These are phyloP conservation scores for Didymella lethalis DNA, from an alignment of 2,329 filamentous ascomycete genomes.

Conservation along the genomic window DNA sequence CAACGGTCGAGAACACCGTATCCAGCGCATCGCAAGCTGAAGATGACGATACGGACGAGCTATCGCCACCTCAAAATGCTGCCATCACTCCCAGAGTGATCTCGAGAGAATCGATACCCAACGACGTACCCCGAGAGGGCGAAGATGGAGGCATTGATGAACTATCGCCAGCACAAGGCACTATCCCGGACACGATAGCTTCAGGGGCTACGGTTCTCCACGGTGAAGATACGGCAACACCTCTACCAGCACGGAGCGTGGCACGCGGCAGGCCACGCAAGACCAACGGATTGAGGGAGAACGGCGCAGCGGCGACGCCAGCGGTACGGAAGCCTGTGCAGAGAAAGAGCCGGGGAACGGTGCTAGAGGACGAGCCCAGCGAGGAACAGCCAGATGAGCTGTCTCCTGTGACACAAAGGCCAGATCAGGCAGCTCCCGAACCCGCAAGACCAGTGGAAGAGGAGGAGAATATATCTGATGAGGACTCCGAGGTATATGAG, in stretches of 20 bases:
- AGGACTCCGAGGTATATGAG: constrained; percentile 16
- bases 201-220: not conserved
- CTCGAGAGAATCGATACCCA: constrained; percentile 15
- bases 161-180: constrained; percentile 22
- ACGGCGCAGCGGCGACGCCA: constrained; percentile 25
- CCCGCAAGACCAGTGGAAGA: constrained; percentile 2
- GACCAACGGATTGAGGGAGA: constrained; percentile 6
- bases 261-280: constrained; percentile 28
- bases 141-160: constrained; percentile 34
- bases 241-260: not conserved
- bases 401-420: constrained; percentile 29
- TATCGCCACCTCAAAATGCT: constrained; percentile 32
- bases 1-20: constrained; percentile 24
- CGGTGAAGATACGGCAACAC: constrained; percentile 1
- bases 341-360: constrained; percentile 10
- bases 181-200: not conserved
- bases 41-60: constrained; percentile 41
- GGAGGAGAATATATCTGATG: not conserved
- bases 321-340: constrained; percentile 19
- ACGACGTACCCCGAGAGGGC: constrained; percentile 8
- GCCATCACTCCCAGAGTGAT: constrained; percentile 26
- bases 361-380: constrained; percentile 14
- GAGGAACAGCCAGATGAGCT: constrained; percentile 29
- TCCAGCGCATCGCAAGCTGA: constrained; percentile 24
- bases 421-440: constrained; percentile 10